A percentile compares a stretch with the other conserved stretches of the same genome.
Evolutionary conservation across 805 yeast species (phyloP).

Genomic region (Ogataea glucozyma): DNA sequence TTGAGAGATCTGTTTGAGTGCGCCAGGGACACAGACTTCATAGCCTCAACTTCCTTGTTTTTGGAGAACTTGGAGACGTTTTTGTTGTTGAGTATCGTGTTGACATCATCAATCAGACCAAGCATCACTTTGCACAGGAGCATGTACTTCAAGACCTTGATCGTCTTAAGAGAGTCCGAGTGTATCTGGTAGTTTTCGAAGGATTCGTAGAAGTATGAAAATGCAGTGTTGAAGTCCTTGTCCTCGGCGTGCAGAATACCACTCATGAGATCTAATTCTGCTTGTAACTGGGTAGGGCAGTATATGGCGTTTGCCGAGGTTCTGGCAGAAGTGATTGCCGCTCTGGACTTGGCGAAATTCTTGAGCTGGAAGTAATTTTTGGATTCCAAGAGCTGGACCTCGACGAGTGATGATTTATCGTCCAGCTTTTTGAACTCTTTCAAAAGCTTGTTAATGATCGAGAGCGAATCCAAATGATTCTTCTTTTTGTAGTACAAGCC

Average conservation of each 20-base stretch:
- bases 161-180: conserved; percentile 41
- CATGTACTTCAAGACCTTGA: conserved; percentile 88
- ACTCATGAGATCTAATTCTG: conserved; percentile 91
- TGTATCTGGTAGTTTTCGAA: conserved; percentile 80
- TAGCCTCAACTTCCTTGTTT: conserved; percentile 88
- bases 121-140: conserved; percentile 91
- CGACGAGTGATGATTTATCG: conserved; percentile 93
- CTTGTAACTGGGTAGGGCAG: conserved; percentile 91
- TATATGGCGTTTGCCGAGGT: conserved; percentile 97
- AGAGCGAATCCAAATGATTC: conserved; percentile 66
- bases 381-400: conserved; percentile 89
- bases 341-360: conserved; percentile 87
- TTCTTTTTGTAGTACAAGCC: conserved; percentile 67
- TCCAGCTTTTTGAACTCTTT: conserved; percentile 90
- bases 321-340: conserved; percentile 91
- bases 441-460: conserved; percentile 68
- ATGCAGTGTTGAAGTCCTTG: conserved; percentile 94
- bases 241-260: conserved; percentile 97
- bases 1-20: conserved; percentile 85
- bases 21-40: conserved; percentile 90
- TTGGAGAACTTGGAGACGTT: conserved; percentile 42
- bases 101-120: conserved; percentile 82
- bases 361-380: conserved; percentile 89
- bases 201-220: conserved; percentile 91
- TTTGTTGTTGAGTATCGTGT: conserved; percentile 73